Evolutionary conservation across 2,329 filamentous ascomycete species (phyloP).

Genomic region (Beauveria pseudobassiana): DNA sequence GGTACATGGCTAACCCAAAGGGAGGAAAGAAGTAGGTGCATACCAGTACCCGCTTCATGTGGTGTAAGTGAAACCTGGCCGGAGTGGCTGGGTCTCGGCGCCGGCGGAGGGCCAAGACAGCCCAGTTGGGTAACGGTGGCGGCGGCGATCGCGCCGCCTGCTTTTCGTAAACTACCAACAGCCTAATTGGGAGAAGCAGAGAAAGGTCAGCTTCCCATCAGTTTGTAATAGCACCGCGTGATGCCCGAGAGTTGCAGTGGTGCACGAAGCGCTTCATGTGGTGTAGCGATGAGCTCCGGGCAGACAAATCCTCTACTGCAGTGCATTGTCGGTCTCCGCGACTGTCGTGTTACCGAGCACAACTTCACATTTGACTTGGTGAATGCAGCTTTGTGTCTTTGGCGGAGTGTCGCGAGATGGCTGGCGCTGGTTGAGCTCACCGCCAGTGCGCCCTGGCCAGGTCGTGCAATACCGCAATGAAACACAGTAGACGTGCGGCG

Average conservation of each 20-base stretch:
- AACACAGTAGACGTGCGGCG: too few relatives aligned
- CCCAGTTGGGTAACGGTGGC: background rate
- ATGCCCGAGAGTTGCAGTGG: background rate
- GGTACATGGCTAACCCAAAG: background rate
- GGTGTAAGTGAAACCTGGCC: background rate
- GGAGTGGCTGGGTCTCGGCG: background rate
- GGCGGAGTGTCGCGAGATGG: background rate
- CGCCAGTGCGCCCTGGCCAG: too few relatives aligned
- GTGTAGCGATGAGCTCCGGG: background rate
- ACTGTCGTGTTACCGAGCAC: background rate
- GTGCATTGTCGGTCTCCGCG: background rate
- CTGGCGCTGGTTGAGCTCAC: background rate
- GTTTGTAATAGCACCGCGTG: background rate
- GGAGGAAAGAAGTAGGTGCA: background rate
- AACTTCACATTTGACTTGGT: background rate
- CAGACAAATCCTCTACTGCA: background rate
- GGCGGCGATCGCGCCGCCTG: background rate
- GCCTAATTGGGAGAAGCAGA: background rate
- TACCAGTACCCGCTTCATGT: background rate
- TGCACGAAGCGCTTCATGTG: background rate
- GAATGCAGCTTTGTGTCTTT: background rate
- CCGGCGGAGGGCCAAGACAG: background rate
- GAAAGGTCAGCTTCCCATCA: background rate
- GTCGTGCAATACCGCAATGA: too few relatives aligned
- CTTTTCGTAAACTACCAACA: background rate